phyloP scores from a whole-genome alignment of 768 basidiomycete species.

The Termitomyces sp. region DNA sequence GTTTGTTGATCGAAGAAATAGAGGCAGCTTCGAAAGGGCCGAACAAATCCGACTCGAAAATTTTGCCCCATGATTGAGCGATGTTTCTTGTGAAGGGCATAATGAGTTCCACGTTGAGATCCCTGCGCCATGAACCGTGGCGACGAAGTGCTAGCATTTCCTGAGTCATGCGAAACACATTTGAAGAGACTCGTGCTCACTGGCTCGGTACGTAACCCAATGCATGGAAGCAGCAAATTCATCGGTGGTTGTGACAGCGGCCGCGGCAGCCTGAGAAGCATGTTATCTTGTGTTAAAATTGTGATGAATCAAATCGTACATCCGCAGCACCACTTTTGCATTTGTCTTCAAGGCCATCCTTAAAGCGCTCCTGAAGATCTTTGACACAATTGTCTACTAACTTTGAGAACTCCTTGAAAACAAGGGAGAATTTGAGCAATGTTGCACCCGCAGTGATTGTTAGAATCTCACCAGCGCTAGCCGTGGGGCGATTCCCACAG shows the following conservation, averaged over 20 bases:
- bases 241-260: slow-evolving; percentile 46
- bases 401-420: slow-evolving; percentile 40
- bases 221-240: slow-evolving; percentile 54
- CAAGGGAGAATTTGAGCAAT: not conserved
- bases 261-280: slow-evolving; percentile 32
- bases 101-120: slow-evolving; percentile 57
- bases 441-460: not conserved
- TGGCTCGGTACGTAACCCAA: slow-evolving; percentile 58
- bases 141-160: slow-evolving; percentile 41
- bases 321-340: slow-evolving; percentile 48
- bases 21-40: slow-evolving; percentile 40
- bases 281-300: not conserved
- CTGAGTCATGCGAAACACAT: not conserved
- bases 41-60: slow-evolving; percentile 62
- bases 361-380: slow-evolving; percentile 46
- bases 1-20: slow-evolving; percentile 33
- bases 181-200: slow-evolving; percentile 28
- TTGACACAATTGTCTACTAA: slow-evolving; percentile 43
- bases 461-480: slow-evolving; percentile 31
- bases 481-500: slow-evolving; percentile 43
- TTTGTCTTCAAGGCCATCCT: slow-evolving; percentile 57
- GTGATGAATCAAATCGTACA: slow-evolving; percentile 29
- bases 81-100: slow-evolving; percentile 58
- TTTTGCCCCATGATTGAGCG: slow-evolving; percentile 52
- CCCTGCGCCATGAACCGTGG: slow-evolving; percentile 52